A percentile compares a stretch with the other conserved stretches of the same genome.
Evolutionary conservation across 208 protist species (phyloP).

Genomic region (Wallacemonas collosoma): DNA sequence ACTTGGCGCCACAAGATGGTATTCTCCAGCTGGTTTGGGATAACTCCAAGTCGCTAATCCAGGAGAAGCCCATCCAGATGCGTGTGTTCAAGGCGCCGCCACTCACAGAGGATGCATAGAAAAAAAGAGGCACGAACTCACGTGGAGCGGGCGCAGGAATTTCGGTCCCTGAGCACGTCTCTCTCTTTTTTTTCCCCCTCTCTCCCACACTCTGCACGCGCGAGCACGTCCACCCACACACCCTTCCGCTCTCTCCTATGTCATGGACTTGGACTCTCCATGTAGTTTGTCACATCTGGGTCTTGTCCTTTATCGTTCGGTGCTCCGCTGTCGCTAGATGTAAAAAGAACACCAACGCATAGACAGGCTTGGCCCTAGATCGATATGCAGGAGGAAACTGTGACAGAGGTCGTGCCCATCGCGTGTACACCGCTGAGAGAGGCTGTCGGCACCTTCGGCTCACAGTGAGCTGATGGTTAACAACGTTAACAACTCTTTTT

Average conservation of each 20-base stretch:
- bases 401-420: too few relatives aligned
- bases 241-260: background rate
- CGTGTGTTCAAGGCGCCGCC: slow-evolving; percentile 26
- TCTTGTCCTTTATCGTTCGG: too few relatives aligned
- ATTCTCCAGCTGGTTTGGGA: slow-evolving; percentile 38
- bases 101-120: slow-evolving; percentile 4
- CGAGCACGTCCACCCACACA: background rate
- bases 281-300: too few relatives aligned
- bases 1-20: slow-evolving; percentile 25
- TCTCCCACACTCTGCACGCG: background rate
- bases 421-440: too few relatives aligned
- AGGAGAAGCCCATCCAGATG: slow-evolving; percentile 36
- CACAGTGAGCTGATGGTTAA: too few relatives aligned
- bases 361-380: too few relatives aligned
- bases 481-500: background rate
- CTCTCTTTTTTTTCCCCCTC: slow-evolving; percentile 10
- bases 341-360: too few relatives aligned
- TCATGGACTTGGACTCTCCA: background rate
- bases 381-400: too few relatives aligned
- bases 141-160: too few relatives aligned
- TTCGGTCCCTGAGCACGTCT: background rate
- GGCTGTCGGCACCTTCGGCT: too few relatives aligned
- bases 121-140: background rate
- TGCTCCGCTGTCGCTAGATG: too few relatives aligned
- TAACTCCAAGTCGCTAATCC: slow-evolving; percentile 24